These are phyloP conservation scores for Leonotis leonurus DNA, from an alignment of 257 asterid species.

Conservation along the genomic window DNA sequence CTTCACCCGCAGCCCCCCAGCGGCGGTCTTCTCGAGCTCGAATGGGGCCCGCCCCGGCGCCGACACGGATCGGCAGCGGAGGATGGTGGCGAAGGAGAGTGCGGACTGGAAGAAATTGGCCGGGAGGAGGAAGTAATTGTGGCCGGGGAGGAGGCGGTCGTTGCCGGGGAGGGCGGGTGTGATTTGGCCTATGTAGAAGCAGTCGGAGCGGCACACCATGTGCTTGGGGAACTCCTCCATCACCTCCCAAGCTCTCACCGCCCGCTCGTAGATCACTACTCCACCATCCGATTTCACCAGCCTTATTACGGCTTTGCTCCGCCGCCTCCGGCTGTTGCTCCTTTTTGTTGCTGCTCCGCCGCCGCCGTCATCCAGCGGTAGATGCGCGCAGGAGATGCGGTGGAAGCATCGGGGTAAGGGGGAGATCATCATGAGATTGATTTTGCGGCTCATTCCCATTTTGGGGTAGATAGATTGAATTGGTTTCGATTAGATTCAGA, in stretches of 20 bases:
- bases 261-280: slow-evolving; percentile 33
- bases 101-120: slow-evolving; percentile 38
- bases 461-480: background rate
- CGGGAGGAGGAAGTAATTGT: slow-evolving; percentile 46
- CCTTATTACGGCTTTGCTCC: slow-evolving; percentile 2
- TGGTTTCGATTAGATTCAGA: background rate
- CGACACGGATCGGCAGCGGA: slow-evolving; percentile 23
- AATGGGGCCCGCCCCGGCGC: slow-evolving; percentile 21
- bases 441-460: slow-evolving; percentile 20
- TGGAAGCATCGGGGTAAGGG: slow-evolving; percentile 32
- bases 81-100: slow-evolving; percentile 33
- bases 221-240: slow-evolving; percentile 49
- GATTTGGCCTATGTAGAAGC: slow-evolving; percentile 48
- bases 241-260: slow-evolving; percentile 30
- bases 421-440: slow-evolving; percentile 17
- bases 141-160: slow-evolving; percentile 40
- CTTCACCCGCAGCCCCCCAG: slow-evolving; percentile 37
- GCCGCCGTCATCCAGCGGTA: slow-evolving; percentile 4
- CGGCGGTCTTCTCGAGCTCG: slow-evolving; percentile 38
- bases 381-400: slow-evolving; percentile 30
- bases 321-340: background rate
- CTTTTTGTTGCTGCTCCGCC: background rate
- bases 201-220: slow-evolving; percentile 47
- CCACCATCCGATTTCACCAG: slow-evolving; percentile 34
- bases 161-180: slow-evolving; percentile 33